Evolutionary conservation across 2,329 filamentous ascomycete species (phyloP).

Genomic region (Hypomyces perniciosus): DNA sequence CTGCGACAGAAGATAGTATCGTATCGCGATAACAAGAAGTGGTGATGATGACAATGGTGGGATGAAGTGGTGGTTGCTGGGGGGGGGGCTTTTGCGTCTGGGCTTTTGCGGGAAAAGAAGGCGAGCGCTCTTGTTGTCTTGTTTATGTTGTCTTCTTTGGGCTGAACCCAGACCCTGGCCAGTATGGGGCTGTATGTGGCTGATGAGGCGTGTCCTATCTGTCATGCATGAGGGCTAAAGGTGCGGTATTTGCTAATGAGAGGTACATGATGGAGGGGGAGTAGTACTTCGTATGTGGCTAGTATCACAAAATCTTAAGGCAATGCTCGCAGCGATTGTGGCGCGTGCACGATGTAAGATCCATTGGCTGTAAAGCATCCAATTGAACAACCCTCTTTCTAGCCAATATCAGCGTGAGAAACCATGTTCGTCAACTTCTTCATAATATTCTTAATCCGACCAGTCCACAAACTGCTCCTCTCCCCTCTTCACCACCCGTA

Average conservation of each 20-base stretch:
- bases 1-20: too few species aligned
- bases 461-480: constrained; percentile 58
- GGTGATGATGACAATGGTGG: constrained; percentile 3
- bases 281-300: too few species aligned
- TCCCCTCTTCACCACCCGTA: constrained; percentile 64
- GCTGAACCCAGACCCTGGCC: background rate
- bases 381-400: too few species aligned
- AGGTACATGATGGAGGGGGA: background rate
- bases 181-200: background rate
- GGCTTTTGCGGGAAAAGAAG: background rate
- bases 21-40: background rate
- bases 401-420: background rate
- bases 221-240: background rate
- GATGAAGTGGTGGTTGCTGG: constrained; percentile 6
- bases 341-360: too few species aligned
- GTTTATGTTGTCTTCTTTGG: constrained; percentile 13
- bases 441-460: constrained; percentile 15
- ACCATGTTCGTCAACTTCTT: background rate
- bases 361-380: too few species aligned
- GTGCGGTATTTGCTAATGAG: background rate
- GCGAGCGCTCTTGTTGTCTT: constrained; percentile 10
- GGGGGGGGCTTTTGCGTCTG: background rate
- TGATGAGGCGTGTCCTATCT: background rate
- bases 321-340: too few species aligned
- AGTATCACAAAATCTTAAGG: too few species aligned